Evolutionary conservation across 768 basidiomycete species (phyloP).

Genomic region (Leccinum boreale): DNA sequence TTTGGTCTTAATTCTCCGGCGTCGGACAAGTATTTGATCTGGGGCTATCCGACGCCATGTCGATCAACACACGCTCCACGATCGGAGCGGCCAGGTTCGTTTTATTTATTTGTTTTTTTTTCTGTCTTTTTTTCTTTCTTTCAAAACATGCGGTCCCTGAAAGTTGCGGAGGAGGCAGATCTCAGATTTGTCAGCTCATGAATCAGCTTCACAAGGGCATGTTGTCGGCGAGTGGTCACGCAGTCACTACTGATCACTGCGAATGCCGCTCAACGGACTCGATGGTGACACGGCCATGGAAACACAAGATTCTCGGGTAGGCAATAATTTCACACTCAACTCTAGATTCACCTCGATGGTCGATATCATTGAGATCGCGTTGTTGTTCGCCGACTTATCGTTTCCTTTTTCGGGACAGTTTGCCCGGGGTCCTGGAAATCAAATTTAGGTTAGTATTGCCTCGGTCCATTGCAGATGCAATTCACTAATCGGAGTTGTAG

Average conservation of each 20-base stretch:
- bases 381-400: conserved; percentile 22
- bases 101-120: conserved; percentile 4
- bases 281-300: conserved; percentile 27
- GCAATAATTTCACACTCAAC: conserved; percentile 24
- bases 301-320: conserved; percentile 24
- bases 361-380: conserved; percentile 22
- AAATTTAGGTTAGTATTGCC: conserved; percentile 31
- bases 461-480: conserved; percentile 28
- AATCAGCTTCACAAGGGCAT: conserved; percentile 27
- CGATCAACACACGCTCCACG: conserved; percentile 31
- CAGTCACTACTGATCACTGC: conserved; percentile 23
- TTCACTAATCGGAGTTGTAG: conserved; percentile 32
- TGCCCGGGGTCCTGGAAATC: conserved; percentile 18
- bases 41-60: conserved; percentile 31
- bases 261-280: conserved; percentile 14
- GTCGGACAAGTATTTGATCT: conserved; percentile 26
- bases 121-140: conserved; percentile 1
- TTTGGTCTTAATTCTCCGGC: conserved; percentile 19
- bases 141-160: conserved; percentile 26
- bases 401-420: conserved; percentile 28
- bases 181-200: conserved; percentile 28
- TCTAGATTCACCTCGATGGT: conserved; percentile 24
- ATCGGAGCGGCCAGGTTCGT: conserved; percentile 20
- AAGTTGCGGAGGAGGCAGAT: conserved; percentile 20
- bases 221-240: conserved; percentile 24